phyloP scores from a whole-genome alignment of 495 filamentous ascomycete genomes.

The Penicillium turbatum region DNA sequence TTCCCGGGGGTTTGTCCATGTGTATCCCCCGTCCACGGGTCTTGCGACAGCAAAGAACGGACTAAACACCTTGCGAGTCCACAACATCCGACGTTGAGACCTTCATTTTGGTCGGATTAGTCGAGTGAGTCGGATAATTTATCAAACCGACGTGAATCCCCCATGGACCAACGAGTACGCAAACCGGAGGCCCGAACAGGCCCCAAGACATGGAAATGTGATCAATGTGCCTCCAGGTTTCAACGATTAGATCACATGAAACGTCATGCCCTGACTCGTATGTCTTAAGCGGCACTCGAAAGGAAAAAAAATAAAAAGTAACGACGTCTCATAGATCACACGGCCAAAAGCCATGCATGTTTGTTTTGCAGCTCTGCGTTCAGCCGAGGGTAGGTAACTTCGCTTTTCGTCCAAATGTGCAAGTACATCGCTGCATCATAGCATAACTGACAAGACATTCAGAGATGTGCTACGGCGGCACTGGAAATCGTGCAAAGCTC shows the following conservation, averaged over 20 bases:
- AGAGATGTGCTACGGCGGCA: slow-evolving; percentile 35
- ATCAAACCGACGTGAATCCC: slow-evolving; percentile 5
- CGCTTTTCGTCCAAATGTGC: background rate
- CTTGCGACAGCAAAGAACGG: background rate
- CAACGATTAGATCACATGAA: slow-evolving; percentile 32
- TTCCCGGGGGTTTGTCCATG: background rate
- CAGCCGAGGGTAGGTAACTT: slow-evolving; percentile 30
- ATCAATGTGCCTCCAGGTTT: slow-evolving; percentile 29
- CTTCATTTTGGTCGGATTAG: too few relatives aligned
- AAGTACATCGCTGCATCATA: background rate
- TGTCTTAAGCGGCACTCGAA: background rate
- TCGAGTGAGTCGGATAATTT: background rate
- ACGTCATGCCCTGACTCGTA: slow-evolving; percentile 31
- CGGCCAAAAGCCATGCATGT: slow-evolving; percentile 20
- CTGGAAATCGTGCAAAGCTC: slow-evolving; percentile 34
- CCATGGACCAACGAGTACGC: slow-evolving; percentile 14
- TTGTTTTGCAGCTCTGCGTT: slow-evolving; percentile 30
- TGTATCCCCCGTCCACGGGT: background rate
- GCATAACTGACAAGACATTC: background rate
- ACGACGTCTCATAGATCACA: slow-evolving; percentile 18
- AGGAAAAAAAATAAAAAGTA: background rate
- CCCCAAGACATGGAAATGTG: slow-evolving; percentile 25
- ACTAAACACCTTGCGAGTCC: background rate
- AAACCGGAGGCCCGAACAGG: background rate
- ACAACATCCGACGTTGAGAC: background rate